phyloP scores from a whole-genome alignment of 441 rosid genomes.

The Gossypium schwendimanii region DNA sequence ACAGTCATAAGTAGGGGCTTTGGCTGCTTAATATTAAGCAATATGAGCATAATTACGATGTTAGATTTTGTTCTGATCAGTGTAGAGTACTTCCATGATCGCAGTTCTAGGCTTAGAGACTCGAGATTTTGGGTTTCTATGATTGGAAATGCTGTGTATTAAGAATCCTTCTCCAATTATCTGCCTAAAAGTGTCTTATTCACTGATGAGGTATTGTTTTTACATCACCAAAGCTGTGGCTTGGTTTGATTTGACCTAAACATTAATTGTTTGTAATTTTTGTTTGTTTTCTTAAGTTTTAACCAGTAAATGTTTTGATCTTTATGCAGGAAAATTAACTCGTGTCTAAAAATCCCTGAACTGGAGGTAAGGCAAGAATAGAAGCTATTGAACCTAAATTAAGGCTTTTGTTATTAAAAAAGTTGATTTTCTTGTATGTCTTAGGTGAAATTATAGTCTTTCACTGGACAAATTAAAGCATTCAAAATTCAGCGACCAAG shows the following conservation, averaged over 20 bases:
- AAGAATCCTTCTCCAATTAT: not conserved
- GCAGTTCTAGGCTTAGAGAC: not conserved
- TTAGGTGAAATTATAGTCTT: constrained; percentile 21
- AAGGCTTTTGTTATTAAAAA: not conserved
- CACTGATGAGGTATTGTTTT: not conserved
- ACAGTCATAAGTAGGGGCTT: not conserved
- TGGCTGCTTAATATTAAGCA: not conserved
- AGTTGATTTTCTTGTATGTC: not conserved
- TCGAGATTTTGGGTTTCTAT: not conserved
- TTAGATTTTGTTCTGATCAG: not conserved
- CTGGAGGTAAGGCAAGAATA: not conserved
- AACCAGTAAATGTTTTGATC: not conserved
- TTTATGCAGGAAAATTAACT: not conserved
- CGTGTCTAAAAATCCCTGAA: not conserved
- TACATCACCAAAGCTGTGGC: not conserved
- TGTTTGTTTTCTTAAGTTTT: not conserved
- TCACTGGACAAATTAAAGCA: constrained; percentile 19
- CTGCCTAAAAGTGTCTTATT: not conserved
- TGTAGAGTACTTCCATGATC: not conserved
- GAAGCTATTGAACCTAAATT: not conserved
- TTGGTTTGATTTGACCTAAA: not conserved
- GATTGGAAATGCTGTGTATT: not conserved
- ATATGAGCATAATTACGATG: not conserved
- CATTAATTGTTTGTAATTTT: not conserved
- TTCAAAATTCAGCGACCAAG: constrained; percentile 56